Conservation (phyloP, 495 filamentous ascomycete genomes). For the Zalerion maritima region DNA sequence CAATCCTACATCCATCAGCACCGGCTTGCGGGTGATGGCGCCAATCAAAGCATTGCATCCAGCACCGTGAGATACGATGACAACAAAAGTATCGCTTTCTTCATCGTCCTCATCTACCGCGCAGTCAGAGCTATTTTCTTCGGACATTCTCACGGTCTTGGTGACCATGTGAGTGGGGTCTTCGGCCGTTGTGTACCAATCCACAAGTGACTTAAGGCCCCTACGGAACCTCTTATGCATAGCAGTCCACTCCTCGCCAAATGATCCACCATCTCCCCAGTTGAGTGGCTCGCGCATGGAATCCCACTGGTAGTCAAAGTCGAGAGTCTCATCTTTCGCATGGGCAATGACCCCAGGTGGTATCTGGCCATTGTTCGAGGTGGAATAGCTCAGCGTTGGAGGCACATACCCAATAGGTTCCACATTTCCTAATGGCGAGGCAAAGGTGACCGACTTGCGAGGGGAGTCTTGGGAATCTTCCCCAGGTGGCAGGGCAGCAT, state of each 20-base stretch:
- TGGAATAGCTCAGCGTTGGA: slow-evolving; percentile 69
- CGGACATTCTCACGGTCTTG: slow-evolving; percentile 13
- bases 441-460: too few species aligned
- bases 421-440: too few species aligned
- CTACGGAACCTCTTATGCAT: slow-evolving; percentile 84
- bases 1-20: slow-evolving; percentile 76
- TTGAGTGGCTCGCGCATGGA: slow-evolving; percentile 59
- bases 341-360: slow-evolving; percentile 80
- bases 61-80: slow-evolving; percentile 92
- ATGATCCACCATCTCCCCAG: slow-evolving; percentile 78
- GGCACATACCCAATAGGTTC: slow-evolving; percentile 43
- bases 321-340: slow-evolving; percentile 76
- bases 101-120: slow-evolving; percentile 29
- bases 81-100: slow-evolving; percentile 61
- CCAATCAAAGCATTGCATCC: slow-evolving; percentile 94
- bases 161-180: slow-evolving; percentile 34
- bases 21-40: slow-evolving; percentile 74
- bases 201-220: slow-evolving; percentile 59
- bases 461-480: too few species aligned
- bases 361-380: slow-evolving; percentile 66
- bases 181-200: slow-evolving; percentile 54
- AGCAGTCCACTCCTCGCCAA: slow-evolving; percentile 84
- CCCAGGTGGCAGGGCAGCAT: too few species aligned
- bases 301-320: slow-evolving; percentile 89
- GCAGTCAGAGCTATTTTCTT: slow-evolving; percentile 11